Percentiles rank a stretch among this genome's conserved stretches.
Conservation (phyloP, 192 early-diverging fungal genomes). For the Umbelopsis isabellina region DNA sequence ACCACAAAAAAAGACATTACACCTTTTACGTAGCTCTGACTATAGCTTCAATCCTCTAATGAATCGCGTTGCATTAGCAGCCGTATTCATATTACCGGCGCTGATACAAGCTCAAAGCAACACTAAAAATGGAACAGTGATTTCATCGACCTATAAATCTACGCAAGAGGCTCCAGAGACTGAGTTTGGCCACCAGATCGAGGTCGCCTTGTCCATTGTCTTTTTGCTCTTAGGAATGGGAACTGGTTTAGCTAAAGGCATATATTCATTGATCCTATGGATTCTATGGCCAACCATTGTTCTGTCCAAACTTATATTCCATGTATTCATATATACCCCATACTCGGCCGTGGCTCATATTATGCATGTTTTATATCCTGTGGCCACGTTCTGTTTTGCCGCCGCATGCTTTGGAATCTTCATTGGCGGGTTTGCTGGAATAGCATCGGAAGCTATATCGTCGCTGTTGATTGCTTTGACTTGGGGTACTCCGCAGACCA, state of each 20-base stretch:
- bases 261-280: background rate
- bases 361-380: slow-evolving; percentile 30
- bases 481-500: slow-evolving; percentile 21
- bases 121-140: background rate
- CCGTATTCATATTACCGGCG: background rate
- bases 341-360: slow-evolving; percentile 23
- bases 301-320: background rate
- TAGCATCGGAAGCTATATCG: slow-evolving; percentile 33
- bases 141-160: background rate
- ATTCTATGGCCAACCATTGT: slow-evolving; percentile 1
- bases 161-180: background rate
- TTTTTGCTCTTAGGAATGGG: background rate
- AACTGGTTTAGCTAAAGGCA: background rate
- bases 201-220: background rate
- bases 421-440: slow-evolving; percentile 39
- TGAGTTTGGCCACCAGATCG: slow-evolving; percentile 13
- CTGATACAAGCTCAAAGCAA: slow-evolving; percentile 1
- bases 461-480: slow-evolving; percentile 30
- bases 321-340: background rate
- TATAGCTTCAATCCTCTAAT: too few relatives aligned
- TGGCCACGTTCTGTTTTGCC: slow-evolving; percentile 33
- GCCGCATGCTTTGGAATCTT: slow-evolving; percentile 30
- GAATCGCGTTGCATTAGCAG: background rate
- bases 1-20: too few relatives aligned
- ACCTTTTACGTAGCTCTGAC: too few relatives aligned